phyloP scores from a whole-genome alignment of 1,284 basidiomycete species.

The Cystobasidiaceae sp. region DNA sequence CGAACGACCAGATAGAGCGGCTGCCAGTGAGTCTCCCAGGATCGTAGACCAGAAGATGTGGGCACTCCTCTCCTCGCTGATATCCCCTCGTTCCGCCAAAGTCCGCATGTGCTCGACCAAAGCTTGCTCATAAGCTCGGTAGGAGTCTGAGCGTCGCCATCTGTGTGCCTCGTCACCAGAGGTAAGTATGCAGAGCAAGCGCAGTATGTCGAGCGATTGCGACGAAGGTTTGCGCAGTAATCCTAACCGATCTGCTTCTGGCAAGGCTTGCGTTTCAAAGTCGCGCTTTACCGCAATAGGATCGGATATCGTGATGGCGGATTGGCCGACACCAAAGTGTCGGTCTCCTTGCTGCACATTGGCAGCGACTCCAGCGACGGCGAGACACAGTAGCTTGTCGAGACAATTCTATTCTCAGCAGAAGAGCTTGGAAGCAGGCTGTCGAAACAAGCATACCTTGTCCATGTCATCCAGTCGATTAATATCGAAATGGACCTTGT shows the following conservation, averaged over 20 bases:
- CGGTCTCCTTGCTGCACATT: not conserved
- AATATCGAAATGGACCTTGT: constrained; percentile 10
- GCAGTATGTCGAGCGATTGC: constrained; percentile 1
- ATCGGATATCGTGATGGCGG: not conserved
- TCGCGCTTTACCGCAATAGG: not conserved
- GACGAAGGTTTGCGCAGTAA: constrained; percentile 6
- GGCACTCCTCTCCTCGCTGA: not conserved
- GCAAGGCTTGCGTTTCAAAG: not conserved
- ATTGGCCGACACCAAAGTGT: not conserved
- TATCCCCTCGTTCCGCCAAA: not conserved
- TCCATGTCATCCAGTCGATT: constrained; percentile 15
- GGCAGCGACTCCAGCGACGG: not conserved
- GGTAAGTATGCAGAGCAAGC: constrained; percentile 5
- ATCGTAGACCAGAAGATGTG: not conserved
- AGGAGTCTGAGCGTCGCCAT: not conserved
- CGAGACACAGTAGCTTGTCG: not conserved
- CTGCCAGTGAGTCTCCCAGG: not conserved
- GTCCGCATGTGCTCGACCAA: constrained; percentile 1
- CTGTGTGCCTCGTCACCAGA: constrained; percentile 10
- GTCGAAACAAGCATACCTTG: not conserved
- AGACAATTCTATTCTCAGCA: too few relatives aligned
- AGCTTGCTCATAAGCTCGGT: not conserved
- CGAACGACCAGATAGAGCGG: not conserved
- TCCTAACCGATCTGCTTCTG: constrained; percentile 10
- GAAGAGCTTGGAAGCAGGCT: not conserved